These are phyloP conservation scores for Globisporangium sylvaticum DNA, from an alignment of 352 stramenopile species.

Conservation along the genomic window DNA sequence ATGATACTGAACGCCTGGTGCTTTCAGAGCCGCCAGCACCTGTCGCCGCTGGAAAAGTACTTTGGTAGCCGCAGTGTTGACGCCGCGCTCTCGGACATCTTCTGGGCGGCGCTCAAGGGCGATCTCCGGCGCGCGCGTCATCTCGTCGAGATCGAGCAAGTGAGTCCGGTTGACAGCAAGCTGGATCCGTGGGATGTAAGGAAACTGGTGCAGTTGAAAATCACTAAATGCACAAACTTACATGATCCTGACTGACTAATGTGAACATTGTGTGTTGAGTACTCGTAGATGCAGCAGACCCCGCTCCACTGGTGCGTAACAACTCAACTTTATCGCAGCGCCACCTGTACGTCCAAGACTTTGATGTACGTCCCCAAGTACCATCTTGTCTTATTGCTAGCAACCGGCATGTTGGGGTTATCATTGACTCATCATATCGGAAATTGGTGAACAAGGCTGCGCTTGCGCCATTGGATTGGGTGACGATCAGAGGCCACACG, in stretches of 20 bases:
- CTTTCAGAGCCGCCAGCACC: conserved; percentile 29
- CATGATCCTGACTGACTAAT: background rate
- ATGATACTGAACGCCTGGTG: too few relatives aligned
- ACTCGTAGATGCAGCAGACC: conserved; percentile 52
- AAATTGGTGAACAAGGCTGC: conserved; percentile 15
- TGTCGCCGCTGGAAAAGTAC: conserved; percentile 62
- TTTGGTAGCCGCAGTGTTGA: conserved; percentile 53
- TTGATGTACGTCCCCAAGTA: conserved; percentile 33
- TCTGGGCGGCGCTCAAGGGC: conserved; percentile 63
- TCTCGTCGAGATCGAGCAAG: conserved; percentile 54
- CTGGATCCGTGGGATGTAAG: conserved; percentile 69
- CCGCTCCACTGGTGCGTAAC: conserved; percentile 56
- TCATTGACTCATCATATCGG: background rate
- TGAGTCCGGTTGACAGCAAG: conserved; percentile 37
- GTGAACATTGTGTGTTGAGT: too few relatives aligned
- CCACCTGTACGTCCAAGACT: conserved; percentile 64
- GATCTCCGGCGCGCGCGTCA: conserved; percentile 51
- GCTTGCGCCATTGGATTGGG: conserved; percentile 59
- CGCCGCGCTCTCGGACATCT: conserved; percentile 55
- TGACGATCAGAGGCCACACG: conserved; percentile 38
- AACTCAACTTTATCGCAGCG: background rate
- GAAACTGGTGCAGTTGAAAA: background rate
- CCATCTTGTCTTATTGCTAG: background rate
- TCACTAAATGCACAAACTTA: background rate
- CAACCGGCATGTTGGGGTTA: too few relatives aligned